These are phyloP conservation scores for Isabelozyma gotoi DNA, from an alignment of 805 yeast genomes.

Conservation along the genomic window DNA sequence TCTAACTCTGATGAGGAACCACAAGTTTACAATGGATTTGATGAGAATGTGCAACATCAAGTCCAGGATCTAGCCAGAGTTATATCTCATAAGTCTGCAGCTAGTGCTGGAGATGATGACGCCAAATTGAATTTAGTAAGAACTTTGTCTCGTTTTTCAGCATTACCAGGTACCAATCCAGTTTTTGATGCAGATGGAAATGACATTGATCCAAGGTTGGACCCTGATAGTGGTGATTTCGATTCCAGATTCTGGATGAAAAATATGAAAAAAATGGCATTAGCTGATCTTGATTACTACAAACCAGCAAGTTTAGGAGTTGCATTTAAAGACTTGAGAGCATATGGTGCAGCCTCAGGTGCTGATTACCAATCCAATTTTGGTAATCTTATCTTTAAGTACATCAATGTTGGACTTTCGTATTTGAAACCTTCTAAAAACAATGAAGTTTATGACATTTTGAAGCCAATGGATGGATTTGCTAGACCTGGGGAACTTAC, in stretches of 20 bases:
- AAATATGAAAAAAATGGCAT: constrained; percentile 50
- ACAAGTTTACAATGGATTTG: too few relatives aligned
- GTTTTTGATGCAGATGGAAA: constrained; percentile 14
- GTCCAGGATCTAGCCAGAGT: too few relatives aligned
- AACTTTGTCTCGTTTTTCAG: constrained; percentile 37
- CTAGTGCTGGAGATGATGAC: too few relatives aligned
- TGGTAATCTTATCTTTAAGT: constrained; percentile 27
- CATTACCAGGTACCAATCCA: constrained; percentile 42
- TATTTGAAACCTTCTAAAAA: neutral
- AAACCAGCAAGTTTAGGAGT: constrained; percentile 57
- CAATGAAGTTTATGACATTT: constrained; percentile 42
- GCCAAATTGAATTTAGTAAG: too few relatives aligned
- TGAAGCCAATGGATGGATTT: constrained; percentile 66
- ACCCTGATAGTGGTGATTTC: constrained; percentile 54
- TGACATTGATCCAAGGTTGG: constrained; percentile 39
- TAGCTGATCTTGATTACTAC: constrained; percentile 55
- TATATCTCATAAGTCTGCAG: too few relatives aligned
- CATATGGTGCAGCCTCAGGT: constrained; percentile 59
- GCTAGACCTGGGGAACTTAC: constrained; percentile 64
- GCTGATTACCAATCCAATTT: constrained; percentile 60
- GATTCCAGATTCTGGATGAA: constrained; percentile 60
- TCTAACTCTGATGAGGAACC: too few relatives aligned
- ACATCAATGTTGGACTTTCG: constrained; percentile 2
- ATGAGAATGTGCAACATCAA: too few relatives aligned
- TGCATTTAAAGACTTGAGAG: constrained; percentile 52